These are phyloP conservation scores for Fusarium tuaranense DNA, from an alignment of 2,329 filamentous ascomycete genomes.

Conservation along the genomic window DNA sequence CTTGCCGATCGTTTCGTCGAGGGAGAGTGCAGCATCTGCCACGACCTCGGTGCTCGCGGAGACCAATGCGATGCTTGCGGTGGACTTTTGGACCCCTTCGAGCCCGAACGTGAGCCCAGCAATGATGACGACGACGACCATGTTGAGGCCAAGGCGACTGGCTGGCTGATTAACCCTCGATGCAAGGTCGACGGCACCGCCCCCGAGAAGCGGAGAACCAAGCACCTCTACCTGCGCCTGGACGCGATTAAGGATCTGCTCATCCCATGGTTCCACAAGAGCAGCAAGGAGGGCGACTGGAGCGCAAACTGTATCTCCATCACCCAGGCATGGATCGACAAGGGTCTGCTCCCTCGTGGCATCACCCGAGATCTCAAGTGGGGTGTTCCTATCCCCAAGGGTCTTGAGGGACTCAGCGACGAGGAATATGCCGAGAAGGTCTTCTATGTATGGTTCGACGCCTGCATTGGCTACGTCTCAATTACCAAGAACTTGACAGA, in stretches of 20 bases:
- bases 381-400: constrained; percentile 73
- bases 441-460: constrained; percentile 94
- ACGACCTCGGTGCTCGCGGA: constrained; percentile 76
- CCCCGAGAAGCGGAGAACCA: constrained; percentile 84
- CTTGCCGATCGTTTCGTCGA: constrained; percentile 89
- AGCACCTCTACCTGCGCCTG: constrained; percentile 89
- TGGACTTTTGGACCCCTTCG: constrained; percentile 76
- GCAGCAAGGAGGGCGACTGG: constrained; percentile 81
- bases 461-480: constrained; percentile 94
- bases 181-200: constrained; percentile 92
- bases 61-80: constrained; percentile 84
- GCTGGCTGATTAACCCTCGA: constrained; percentile 79
- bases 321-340: constrained; percentile 83
- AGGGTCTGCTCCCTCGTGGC: constrained; percentile 86
- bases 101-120: constrained; percentile 59
- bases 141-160: constrained; percentile 53
- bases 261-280: constrained; percentile 80
- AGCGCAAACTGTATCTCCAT: constrained; percentile 80
- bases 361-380: constrained; percentile 95
- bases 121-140: constrained; percentile 47
- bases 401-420: constrained; percentile 61
- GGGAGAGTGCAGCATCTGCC: constrained; percentile 80
- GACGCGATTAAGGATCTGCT: constrained; percentile 85
- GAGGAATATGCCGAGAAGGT: constrained; percentile 74
- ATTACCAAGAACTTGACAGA: constrained; percentile 91